Evolutionary conservation across 192 early-diverging fungal genomes (phyloP).

Genomic region (Dissophora ornata): DNA sequence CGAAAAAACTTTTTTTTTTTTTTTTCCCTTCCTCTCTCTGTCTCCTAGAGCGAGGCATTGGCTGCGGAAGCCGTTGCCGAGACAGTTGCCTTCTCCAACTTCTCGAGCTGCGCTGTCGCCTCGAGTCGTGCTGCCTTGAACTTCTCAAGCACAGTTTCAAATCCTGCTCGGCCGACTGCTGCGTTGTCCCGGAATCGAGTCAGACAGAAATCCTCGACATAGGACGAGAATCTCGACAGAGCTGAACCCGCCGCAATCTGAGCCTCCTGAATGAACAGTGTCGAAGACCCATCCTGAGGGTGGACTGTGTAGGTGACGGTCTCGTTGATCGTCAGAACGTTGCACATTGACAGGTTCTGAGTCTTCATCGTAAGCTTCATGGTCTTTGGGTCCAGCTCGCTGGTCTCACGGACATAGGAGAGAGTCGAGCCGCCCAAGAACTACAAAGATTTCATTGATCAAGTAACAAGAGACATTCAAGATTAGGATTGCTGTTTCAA

Average conservation of each 20-base stretch:
- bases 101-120: conserved; percentile 27
- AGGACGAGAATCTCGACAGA: conserved; percentile 71
- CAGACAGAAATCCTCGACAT: conserved; percentile 88
- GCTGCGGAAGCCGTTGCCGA: conserved; percentile 13
- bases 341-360: conserved; percentile 87
- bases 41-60: conserved; percentile 21
- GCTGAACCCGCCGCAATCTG: conserved; percentile 82
- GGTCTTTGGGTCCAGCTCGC: conserved; percentile 83
- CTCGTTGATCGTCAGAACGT: conserved; percentile 87
- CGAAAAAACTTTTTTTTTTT: neutral
- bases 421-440: conserved; percentile 74
- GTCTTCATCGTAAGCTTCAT: conserved; percentile 80
- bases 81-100: conserved; percentile 12
- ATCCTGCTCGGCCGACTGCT: conserved; percentile 80
- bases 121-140: conserved; percentile 51
- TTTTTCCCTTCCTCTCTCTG: neutral
- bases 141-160: conserved; percentile 85
- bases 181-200: conserved; percentile 93
- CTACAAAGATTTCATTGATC: no score
- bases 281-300: conserved; percentile 64
- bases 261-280: conserved; percentile 86
- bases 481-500: no score
- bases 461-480: no score
- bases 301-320: conserved; percentile 81
- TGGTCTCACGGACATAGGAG: conserved; percentile 92